Percentiles rank a stretch among this genome's conserved stretches.
Evolutionary conservation across 2,329 filamentous ascomycete genomes (phyloP).

Genomic region (Aspergillus floridensis): DNA sequence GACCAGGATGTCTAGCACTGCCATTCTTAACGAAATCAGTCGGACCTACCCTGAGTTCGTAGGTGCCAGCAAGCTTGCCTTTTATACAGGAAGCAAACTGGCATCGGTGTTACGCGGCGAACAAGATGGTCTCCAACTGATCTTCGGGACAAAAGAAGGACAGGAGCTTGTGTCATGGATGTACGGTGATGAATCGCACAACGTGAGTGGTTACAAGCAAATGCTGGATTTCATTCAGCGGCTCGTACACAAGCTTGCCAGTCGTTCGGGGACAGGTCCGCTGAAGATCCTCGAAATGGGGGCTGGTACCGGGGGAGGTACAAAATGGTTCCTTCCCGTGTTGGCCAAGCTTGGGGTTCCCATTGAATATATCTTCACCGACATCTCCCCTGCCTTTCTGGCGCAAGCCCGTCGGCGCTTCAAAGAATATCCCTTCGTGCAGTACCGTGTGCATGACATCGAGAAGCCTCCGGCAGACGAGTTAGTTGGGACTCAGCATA

Average conservation of each 20-base stretch:
- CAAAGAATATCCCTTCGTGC: constrained; percentile 26
- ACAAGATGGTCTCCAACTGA: constrained; percentile 38
- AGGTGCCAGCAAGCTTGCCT: constrained; percentile 24
- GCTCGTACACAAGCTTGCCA: constrained; percentile 14
- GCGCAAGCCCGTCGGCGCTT: constrained; percentile 32
- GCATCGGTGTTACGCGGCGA: constrained; percentile 28
- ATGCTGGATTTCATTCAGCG: constrained; percentile 34
- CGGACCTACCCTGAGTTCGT: constrained; percentile 25
- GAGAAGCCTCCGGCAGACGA: constrained; percentile 25
- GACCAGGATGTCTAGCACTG: constrained; percentile 22
- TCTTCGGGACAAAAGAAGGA: constrained; percentile 40
- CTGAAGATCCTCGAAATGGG: constrained; percentile 45
- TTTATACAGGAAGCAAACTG: constrained; percentile 21
- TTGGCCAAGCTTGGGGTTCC: constrained; percentile 27
- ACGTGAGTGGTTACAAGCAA: constrained; percentile 32
- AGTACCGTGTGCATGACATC: constrained; percentile 29
- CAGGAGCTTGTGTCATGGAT: constrained; percentile 36
- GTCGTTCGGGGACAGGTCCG: constrained; percentile 15
- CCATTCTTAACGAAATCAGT: constrained; percentile 29
- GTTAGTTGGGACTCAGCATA: constrained; percentile 26
- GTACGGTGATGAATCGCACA: constrained; percentile 39
- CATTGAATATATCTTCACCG: constrained; percentile 43
- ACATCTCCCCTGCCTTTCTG: constrained; percentile 38
- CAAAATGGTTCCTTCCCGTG: constrained; percentile 26
- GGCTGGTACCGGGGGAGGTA: constrained; percentile 41